Base-by-base conservation (phyloP, 176 grass and related monocot genomes). In the Ananas comosus region DNA sequence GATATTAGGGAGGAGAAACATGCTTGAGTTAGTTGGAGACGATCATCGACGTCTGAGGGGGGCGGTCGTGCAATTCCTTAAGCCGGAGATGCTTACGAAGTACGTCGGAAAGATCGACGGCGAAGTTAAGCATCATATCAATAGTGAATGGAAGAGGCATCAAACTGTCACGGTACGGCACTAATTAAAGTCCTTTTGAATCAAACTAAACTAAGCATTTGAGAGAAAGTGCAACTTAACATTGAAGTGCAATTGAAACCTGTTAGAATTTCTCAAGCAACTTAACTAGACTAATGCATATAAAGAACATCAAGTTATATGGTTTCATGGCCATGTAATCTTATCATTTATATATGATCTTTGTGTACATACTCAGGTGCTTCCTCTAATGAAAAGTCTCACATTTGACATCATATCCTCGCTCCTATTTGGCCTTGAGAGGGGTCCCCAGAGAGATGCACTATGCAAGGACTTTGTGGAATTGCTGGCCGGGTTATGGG, bases 351-450 rank as follows among this genome's bases (percentile, higher is more conserved):
- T 29, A 3, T 64, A 12, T 22, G 11, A 11, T 64, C 63, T 65
- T 47, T 65, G 51, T 53, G 14, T 2, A 53, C 14, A 53, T 53
- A 53, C 51, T 6, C 16, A 86, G 11, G 81, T 88, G 54, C 25
- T 85, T 66, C 82, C 82, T 21, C 53, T 88, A 13, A 83, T 80
- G 83, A 85, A 85, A 83, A 12, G 0, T 50, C 76, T 90, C 48
- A 80, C 83, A 14, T 90, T 85, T 67, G 69, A 85, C 79, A 56
- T 85, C 76, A 71, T 85, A 70, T 59, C 72, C 22, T 70, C 87
- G 1, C 56, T 85, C 10, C 58, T 90, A 3, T 76, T 90, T 67
- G 76, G 82, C 0, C 68, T 89, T 0, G 75, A 82, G 25, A 52
- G 53, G 13, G 81, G 81, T 25, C 64, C 47, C 51, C 58, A 71